Evolutionary conservation across 495 filamentous ascomycete genomes (phyloP).

Genomic region (Penicillium macrosclerotiorum): DNA sequence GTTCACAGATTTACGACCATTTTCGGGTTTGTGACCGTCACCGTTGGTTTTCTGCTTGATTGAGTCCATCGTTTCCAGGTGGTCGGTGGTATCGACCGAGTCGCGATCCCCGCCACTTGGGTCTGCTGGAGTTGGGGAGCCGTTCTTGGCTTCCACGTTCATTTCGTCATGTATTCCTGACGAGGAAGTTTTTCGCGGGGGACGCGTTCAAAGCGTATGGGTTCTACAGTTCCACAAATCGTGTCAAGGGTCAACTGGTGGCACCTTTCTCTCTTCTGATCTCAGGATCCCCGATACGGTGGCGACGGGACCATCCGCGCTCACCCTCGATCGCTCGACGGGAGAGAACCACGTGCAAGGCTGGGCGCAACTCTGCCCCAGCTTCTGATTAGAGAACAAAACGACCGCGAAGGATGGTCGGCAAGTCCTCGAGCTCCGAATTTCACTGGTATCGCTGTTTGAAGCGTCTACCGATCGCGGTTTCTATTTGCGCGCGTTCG

Average conservation of each 20-base stretch:
- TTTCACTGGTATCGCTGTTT: conserved; percentile 1
- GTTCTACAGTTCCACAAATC: background rate
- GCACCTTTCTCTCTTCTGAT: conserved; percentile 7
- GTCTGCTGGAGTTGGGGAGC: conserved; percentile 43
- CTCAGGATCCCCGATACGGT: conserved; percentile 13
- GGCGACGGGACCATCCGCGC: conserved; percentile 25
- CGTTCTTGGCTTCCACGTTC: conserved; percentile 51
- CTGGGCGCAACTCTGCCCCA: conserved; percentile 11
- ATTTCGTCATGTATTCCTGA: conserved; percentile 43
- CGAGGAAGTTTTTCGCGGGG: background rate
- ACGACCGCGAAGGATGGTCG: conserved; percentile 9
- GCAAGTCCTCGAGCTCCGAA: background rate
- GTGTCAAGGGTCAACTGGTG: background rate
- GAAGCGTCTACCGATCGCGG: conserved; percentile 2
- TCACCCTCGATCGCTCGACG: conserved; percentile 12
- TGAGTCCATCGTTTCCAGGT: conserved; percentile 30
- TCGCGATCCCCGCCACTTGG: conserved; percentile 48
- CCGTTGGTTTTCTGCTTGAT: conserved; percentile 56
- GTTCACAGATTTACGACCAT: conserved; percentile 55
- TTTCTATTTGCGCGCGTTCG: conserved; percentile 25
- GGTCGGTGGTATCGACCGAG: conserved; percentile 50
- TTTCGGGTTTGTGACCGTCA: conserved; percentile 53
- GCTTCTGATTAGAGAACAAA: background rate
- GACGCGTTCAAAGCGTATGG: background rate
- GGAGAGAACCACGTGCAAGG: conserved; percentile 18